phyloP scores from a whole-genome alignment of 768 basidiomycete genomes.

The Daedalea quercina region DNA sequence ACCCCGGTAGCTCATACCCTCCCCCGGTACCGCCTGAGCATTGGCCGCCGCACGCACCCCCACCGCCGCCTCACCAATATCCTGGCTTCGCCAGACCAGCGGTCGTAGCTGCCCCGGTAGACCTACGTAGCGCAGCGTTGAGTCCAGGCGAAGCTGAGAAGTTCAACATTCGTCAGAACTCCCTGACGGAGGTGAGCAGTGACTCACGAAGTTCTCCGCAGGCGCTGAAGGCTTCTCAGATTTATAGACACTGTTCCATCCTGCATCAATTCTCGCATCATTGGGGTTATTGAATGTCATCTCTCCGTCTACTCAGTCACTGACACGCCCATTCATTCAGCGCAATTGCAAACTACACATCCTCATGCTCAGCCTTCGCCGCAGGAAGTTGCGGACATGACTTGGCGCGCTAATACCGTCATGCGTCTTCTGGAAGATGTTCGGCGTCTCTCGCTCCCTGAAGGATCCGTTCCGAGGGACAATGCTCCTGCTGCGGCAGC shows the following conservation, averaged over 20 bases:
- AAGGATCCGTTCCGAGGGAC: conserved; percentile 16
- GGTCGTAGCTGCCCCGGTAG: conserved; percentile 35
- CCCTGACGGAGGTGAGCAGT: conserved; percentile 35
- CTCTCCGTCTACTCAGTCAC: background rate
- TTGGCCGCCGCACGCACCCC: conserved; percentile 15
- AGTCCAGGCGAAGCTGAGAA: conserved; percentile 30
- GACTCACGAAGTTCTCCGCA: background rate
- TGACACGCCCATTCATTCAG: conserved; percentile 10
- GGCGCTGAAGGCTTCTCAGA: conserved; percentile 28
- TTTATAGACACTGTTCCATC: conserved; percentile 52
- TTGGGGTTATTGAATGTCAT: conserved; percentile 41
- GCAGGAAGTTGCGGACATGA: conserved; percentile 64
- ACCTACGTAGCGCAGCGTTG: conserved; percentile 30
- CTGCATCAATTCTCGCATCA: conserved; percentile 60
- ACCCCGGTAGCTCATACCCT: conserved; percentile 15
- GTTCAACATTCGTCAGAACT: conserved; percentile 19
- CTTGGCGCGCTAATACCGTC: conserved; percentile 55
- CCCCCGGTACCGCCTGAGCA: conserved; percentile 17
- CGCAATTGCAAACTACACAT: conserved; percentile 33
- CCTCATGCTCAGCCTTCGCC: conserved; percentile 46
- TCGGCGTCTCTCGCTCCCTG: conserved; percentile 32
- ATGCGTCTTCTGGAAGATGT: conserved; percentile 63
- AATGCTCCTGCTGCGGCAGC: conserved; percentile 1
- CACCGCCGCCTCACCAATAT: conserved; percentile 14
- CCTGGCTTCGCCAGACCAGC: conserved; percentile 30